A percentile compares a stretch with the other conserved stretches of the same genome.
These are phyloP conservation scores for Lactarius vividus DNA, from an alignment of 768 basidiomycete species.

Conservation along the genomic window DNA sequence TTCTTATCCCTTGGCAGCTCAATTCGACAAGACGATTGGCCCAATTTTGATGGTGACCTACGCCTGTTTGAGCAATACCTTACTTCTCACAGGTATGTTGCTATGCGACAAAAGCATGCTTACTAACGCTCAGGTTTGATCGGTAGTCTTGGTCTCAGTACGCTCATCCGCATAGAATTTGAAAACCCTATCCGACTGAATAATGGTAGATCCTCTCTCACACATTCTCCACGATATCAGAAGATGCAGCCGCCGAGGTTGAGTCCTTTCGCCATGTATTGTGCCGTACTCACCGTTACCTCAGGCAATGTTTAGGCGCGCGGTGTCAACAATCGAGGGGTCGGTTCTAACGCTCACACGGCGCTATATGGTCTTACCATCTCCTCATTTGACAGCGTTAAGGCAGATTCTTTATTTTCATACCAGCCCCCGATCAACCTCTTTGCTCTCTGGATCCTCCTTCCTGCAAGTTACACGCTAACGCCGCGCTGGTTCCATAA, in stretches of 20 bases:
- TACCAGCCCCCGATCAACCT: conserved; percentile 95
- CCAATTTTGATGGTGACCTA: conserved; percentile 90
- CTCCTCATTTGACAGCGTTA: conserved; percentile 51
- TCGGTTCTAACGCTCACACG: conserved; percentile 32
- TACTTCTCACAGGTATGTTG: conserved; percentile 78
- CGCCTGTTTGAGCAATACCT: conserved; percentile 88
- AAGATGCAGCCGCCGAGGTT: conserved; percentile 91
- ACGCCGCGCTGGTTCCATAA: conserved; percentile 98
- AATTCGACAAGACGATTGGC: conserved; percentile 86
- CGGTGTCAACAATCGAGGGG: conserved; percentile 95
- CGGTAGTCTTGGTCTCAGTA: conserved; percentile 22
- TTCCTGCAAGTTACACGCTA: conserved; percentile 84
- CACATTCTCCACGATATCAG: conserved; percentile 90
- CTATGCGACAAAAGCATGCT: background rate
- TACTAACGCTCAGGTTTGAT: conserved; percentile 5
- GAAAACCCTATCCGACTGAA: background rate
- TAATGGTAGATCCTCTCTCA: conserved; percentile 81
- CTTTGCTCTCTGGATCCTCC: conserved; percentile 79
- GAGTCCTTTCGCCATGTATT: conserved; percentile 9
- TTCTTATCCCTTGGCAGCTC: conserved; percentile 39
- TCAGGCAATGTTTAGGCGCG: conserved; percentile 92
- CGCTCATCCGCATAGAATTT: background rate
- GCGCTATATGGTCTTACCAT: background rate
- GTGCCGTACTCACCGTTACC: conserved; percentile 6
- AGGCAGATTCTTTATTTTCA: conserved; percentile 88